phyloP scores from a whole-genome alignment of 2,329 filamentous ascomycete genomes.

The Xylaria sp. region DNA sequence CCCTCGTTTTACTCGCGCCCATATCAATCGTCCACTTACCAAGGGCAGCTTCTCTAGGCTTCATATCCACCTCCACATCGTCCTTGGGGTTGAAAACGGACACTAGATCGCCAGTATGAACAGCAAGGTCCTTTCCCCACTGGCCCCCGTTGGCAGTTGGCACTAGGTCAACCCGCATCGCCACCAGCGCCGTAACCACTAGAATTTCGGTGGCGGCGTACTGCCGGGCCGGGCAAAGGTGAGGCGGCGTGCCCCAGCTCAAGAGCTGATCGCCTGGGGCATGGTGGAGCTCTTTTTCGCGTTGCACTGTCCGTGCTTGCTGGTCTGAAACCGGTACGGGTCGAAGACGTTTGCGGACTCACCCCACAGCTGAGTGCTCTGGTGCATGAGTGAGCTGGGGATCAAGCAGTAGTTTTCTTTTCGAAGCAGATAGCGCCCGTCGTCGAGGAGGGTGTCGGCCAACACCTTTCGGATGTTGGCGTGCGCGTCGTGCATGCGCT shows the following conservation, averaged over 20 bases:
- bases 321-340: neutral
- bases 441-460: neutral
- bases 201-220: neutral
- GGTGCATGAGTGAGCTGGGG: neutral
- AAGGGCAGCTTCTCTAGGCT: neutral
- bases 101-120: neutral
- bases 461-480: neutral
- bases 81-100: neutral
- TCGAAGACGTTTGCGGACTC: neutral
- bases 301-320: neutral
- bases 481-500: neutral
- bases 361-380: neutral
- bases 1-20: neutral
- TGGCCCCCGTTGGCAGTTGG: neutral
- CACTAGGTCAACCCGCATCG: neutral
- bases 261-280: neutral
- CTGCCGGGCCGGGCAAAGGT: neutral
- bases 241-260: neutral
- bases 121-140: neutral
- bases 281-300: neutral
- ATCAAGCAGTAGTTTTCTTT: neutral
- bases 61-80: neutral
- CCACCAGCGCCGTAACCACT: neutral
- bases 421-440: neutral
- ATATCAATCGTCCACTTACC: neutral